Base-by-base conservation (phyloP, 202 grass and related monocot genomes). In the Eragrostis tef region DNA sequence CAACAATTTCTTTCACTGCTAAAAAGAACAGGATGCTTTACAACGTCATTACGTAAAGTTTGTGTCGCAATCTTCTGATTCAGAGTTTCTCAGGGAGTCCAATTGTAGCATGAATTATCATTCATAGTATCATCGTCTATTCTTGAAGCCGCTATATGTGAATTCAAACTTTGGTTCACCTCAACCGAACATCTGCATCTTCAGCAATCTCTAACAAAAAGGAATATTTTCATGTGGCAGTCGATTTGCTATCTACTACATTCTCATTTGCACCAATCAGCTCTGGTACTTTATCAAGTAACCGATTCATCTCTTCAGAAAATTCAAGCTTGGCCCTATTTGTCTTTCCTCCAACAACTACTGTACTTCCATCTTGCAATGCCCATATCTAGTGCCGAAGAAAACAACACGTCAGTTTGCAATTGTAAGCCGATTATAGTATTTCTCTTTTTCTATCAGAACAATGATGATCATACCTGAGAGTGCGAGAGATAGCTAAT, bases 281-380 rank as follows among this genome's bases (percentile, higher is more conserved):
- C 86, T 99, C 93, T 53, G 93, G 93, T 71, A 99, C 89, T 90
- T 95, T 85, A 75, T 93, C 84, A 22, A 99, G 90, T 78, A 99
- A 85, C 29, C 83, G 54, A 67, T 99, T 92, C 73, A 93, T 88
- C 80, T 99, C 96, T 64, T 88, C 86, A 58, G 81, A 81, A 81
- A 99, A 99, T 84, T 99, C 96, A 73, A 93, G 81, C 58, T 95
- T 99, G 46, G 90, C 92, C 62, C 96, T 70, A 72, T 99, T 95
- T 10, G 93, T 93, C 83, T 95, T 99, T 2, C 90, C 96, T 85
- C 93, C 96, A 0, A 93, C 67, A 5, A 91, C 73, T 19, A 99
- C 87, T 57, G 83, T 93, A 74, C 62, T 95, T 80, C 96, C 96
- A 12, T 99, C 93, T 95, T 99, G 96, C 50, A 99, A 24, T 29